Base-by-base conservation (phyloP, 768 basidiomycete species). In the Roridomyces roridus region DNA sequence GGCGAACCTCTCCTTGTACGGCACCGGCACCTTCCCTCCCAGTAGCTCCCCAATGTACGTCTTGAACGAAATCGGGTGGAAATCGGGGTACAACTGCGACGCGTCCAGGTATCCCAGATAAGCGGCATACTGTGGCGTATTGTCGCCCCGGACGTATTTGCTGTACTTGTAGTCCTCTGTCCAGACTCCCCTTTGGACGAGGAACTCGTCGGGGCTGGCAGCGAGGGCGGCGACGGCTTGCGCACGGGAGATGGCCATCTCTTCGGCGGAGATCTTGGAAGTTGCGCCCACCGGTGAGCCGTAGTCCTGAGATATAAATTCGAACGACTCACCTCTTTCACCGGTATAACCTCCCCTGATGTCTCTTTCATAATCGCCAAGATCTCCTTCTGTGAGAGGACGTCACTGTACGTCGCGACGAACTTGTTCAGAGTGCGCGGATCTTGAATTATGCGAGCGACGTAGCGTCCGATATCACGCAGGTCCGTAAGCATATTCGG, bases 361-460 rank as follows among this genome's bases (percentile, higher is more conserved):
- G 61, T 26, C 14, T 62, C 46, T 35, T 66, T 64, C 6, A 60
- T 57, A 21, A 70, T 28, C 20, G 57, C 64, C 21, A 58, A 60
- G 21, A 52, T 55, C 46, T 70, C 68, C 6, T 50, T 39, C 37
- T 64, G 40, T 10, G 63, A 65, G n/a, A 62, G 25, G 47, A 67
- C 66, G 24, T 68, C 69, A 26, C 67, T 64, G 57, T 65, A 20
- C 6, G 60, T 56, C 9, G 68, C 64, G 5, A 74, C 68, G 23
- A 45, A 64, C 25, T 67, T 67, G 55, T 75, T 73, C 26, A 72
- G 43, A 17, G 73, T 74, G 8, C 72, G 61, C 35, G 60, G 51
- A 40, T 74, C 73, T 15, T 62, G 64, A 39, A 74, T 62, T 42
- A 74, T 71, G 28, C 62, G 67, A 14, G 63, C 68, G 43, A 72